Base-by-base conservation (phyloP, 2,329 filamentous ascomycete genomes). In the Cytospora paraplurivora region DNA sequence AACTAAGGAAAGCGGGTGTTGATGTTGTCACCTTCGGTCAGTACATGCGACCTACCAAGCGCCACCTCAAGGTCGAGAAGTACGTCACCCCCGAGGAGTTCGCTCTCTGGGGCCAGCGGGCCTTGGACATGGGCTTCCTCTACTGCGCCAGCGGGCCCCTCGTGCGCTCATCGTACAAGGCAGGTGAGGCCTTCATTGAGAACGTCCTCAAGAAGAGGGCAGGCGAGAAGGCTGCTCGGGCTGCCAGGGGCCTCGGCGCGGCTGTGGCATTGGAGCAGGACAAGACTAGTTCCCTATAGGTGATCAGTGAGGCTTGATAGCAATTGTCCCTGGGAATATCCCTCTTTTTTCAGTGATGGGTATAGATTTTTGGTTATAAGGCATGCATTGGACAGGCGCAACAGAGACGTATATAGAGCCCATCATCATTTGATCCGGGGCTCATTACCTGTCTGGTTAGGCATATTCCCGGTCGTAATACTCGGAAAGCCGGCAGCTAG, bases 1-100 rank as follows among this genome's bases (percentile, higher is more conserved):
- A 96, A 75, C 84, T 99, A 13, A 86, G 95, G 63, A 88, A 88
- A 68, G 85, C 87, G 63, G 81, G 91, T 65, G 93, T 97, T 53
- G 95, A 99, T 70, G 92, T 99, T 13, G 93, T 99, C 63, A 99
- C 95, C 0, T 99, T 99, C 70, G 95, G 95, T n/a, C 95, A 99
- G 81, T 99, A 99, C 81, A 99, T 99, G 95, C 91, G 94, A 12
- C 95, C 95, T 1, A 99, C 95, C 5, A 99, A 98, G 82, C 87
- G 94, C 52, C 95, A 99, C 76, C 94, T 99, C 86, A 89, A 96
- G 76, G 95, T 99, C 37, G 90, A 96, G 72, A 92, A 94, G 76
- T 99, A 99, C 75, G 86, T 99, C 54, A 94, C 93, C 0, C 95
- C 95, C 0, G 91, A 90, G 66, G 88, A 89, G 67, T 99, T 99